These are phyloP conservation scores for Geotrichum europaeum DNA, from an alignment of 1,139 yeast species.

Conservation along the genomic window DNA sequence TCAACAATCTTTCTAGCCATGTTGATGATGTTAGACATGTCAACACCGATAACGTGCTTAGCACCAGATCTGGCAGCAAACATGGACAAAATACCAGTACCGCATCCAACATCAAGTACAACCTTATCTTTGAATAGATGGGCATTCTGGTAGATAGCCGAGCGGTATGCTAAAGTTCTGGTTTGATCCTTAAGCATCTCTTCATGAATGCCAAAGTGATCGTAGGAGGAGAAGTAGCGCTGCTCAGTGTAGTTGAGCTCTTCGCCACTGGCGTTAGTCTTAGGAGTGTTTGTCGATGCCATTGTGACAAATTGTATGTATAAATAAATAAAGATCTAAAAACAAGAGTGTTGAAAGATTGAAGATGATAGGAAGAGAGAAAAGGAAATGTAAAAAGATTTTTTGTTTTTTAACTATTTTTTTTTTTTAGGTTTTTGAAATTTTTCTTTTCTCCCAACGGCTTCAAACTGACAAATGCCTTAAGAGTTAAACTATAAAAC, in stretches of 20 bases:
- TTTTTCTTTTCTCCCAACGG: constrained; percentile 10
- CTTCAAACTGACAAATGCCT: neutral
- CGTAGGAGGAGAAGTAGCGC: constrained; percentile 92
- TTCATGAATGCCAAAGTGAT: constrained; percentile 96
- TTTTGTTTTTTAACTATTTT: neutral
- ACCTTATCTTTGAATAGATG: constrained; percentile 85
- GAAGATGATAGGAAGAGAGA: neutral
- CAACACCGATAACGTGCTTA: constrained; percentile 93
- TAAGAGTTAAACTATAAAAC: neutral
- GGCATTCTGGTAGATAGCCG: constrained; percentile 88
- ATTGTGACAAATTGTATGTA: constrained; percentile 2
- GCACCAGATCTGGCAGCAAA: constrained; percentile 99
- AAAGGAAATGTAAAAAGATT: neutral
- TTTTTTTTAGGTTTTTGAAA: constrained; percentile 7
- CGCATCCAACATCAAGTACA: constrained; percentile 98
- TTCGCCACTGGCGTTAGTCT: constrained; percentile 10
- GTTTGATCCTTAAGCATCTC: constrained; percentile 97
- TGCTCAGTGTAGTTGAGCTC: constrained; percentile 50
- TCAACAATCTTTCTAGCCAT: constrained; percentile 86
- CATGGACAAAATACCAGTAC: constrained; percentile 95
- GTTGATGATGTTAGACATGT: constrained; percentile 92
- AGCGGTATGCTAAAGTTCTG: constrained; percentile 86
- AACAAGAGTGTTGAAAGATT: neutral
- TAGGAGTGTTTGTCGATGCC: constrained; percentile 7
- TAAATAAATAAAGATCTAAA: neutral